These are phyloP conservation scores for Dictyostelium firmibasis DNA, from an alignment of 78 protist species.

Conservation along the genomic window DNA sequence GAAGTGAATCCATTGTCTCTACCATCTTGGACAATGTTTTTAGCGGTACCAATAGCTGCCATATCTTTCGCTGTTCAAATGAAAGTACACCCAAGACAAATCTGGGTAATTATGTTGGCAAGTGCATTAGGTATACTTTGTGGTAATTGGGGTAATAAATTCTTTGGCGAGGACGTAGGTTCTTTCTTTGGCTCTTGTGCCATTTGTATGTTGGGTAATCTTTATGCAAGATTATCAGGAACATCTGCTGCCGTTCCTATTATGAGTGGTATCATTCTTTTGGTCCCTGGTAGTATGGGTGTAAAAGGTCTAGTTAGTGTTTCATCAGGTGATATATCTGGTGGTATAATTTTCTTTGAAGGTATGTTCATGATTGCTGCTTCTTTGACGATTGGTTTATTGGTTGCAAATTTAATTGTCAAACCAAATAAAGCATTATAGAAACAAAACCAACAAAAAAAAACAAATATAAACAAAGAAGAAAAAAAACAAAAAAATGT, in stretches of 20 bases:
- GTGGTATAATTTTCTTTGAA: slow-evolving; percentile 28
- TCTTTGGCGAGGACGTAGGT: slow-evolving; percentile 69
- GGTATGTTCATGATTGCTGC: slow-evolving; percentile 76
- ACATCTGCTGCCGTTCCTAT: slow-evolving; percentile 47
- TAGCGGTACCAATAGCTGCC: slow-evolving; percentile 76
- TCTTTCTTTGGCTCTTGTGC: slow-evolving; percentile 63
- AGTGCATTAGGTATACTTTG: slow-evolving; percentile 48
- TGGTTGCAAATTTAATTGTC: slow-evolving; percentile 68
- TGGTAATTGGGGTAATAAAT: slow-evolving; percentile 75
- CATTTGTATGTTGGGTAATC: slow-evolving; percentile 40
- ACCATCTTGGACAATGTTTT: slow-evolving; percentile 75
- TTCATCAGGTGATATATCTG: slow-evolving; percentile 39
- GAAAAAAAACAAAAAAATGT: too few species aligned
- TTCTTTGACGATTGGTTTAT: slow-evolving; percentile 42
- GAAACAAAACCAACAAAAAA: background rate
- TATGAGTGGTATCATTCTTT: slow-evolving; percentile 58
- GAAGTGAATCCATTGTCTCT: slow-evolving; percentile 25
- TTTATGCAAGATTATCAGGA: slow-evolving; percentile 44
- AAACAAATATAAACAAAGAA: too few species aligned
- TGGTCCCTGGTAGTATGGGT: slow-evolving; percentile 76
- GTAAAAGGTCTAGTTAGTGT: slow-evolving; percentile 48
- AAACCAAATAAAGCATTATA: slow-evolving; percentile 71
- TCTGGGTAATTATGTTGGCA: slow-evolving; percentile 63
- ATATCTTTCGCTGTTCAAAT: slow-evolving; percentile 63
- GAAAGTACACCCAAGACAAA: slow-evolving; percentile 70